Evolutionary conservation across 2,329 filamentous ascomycete genomes (phyloP).

Genomic region (Macrophomina tecta): DNA sequence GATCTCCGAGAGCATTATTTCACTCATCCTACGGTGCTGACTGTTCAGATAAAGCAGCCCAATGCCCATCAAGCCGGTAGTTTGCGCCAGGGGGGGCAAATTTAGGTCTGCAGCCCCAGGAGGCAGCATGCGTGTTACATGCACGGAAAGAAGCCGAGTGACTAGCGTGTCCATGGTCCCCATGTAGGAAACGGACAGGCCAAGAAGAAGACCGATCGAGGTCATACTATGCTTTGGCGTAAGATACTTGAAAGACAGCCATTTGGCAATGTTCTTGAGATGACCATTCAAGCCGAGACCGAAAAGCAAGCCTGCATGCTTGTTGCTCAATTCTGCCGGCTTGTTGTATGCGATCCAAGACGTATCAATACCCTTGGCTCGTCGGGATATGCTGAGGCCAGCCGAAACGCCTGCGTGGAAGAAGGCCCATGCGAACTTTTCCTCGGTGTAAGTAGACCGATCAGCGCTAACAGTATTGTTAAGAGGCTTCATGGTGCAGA

Average conservation of each 20-base stretch:
- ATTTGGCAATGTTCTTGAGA: slow-evolving; percentile 91
- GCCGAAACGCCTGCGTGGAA: slow-evolving; percentile 97
- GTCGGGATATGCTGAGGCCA: slow-evolving; percentile 85
- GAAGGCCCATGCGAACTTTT: slow-evolving; percentile 98
- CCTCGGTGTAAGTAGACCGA: slow-evolving; percentile 84
- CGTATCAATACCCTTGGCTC: slow-evolving; percentile 92
- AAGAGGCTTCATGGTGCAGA: slow-evolving; percentile 88
- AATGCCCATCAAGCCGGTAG: slow-evolving; percentile 96
- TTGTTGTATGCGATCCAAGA: slow-evolving; percentile 99
- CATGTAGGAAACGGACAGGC: slow-evolving; percentile 89
- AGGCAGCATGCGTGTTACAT: slow-evolving; percentile 93
- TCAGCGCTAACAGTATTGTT: slow-evolving; percentile 95
- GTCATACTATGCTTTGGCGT: slow-evolving; percentile 99
- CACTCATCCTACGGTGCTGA: slow-evolving; percentile 97
- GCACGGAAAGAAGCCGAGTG: slow-evolving; percentile 89
- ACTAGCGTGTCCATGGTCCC: slow-evolving; percentile 98
- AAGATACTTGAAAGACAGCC: slow-evolving; percentile 99
- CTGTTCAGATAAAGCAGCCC: slow-evolving; percentile 92
- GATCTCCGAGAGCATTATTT: slow-evolving; percentile 98
- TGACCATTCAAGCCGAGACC: slow-evolving; percentile 94
- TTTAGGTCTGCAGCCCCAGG: slow-evolving; percentile 93
- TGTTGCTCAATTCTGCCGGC: slow-evolving; percentile 86
- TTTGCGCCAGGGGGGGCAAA: slow-evolving; percentile 89
- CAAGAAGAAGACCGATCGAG: slow-evolving; percentile 91
- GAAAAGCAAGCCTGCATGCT: slow-evolving; percentile 93